Conservation (phyloP, 2,329 filamentous ascomycete genomes). For the Didymella pomorum region DNA sequence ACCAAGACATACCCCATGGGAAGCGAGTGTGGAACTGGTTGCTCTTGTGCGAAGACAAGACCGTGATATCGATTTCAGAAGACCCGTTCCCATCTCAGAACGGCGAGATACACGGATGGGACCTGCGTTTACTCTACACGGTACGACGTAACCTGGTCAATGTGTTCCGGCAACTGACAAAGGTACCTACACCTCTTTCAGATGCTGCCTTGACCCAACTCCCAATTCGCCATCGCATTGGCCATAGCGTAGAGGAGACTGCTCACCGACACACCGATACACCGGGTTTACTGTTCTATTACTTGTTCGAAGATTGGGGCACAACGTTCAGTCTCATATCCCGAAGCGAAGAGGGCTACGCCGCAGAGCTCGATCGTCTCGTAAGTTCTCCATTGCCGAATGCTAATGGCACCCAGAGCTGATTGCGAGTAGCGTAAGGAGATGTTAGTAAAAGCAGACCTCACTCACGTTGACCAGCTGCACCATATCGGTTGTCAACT, state of each 20-base stretch:
- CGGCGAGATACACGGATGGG: slow-evolving; percentile 48
- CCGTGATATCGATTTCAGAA: slow-evolving; percentile 75
- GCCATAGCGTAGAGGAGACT: slow-evolving; percentile 56
- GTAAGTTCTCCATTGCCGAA: slow-evolving; percentile 43
- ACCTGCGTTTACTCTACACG: slow-evolving; percentile 59
- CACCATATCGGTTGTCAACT: slow-evolving; percentile 69
- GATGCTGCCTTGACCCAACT: slow-evolving; percentile 54
- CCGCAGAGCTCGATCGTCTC: slow-evolving; percentile 58
- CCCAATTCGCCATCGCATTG: slow-evolving; percentile 56
- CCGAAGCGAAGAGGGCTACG: slow-evolving; percentile 57
- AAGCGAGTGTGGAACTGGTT: slow-evolving; percentile 75
- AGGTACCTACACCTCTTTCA: slow-evolving; percentile 54
- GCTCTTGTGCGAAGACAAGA: slow-evolving; percentile 73
- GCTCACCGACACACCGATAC: slow-evolving; percentile 61
- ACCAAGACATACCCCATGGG: slow-evolving; percentile 56
- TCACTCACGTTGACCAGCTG: slow-evolving; percentile 60
- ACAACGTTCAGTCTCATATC: slow-evolving; percentile 66
- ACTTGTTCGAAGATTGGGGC: slow-evolving; percentile 72
- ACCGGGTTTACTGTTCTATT: slow-evolving; percentile 70
- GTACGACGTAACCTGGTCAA: slow-evolving; percentile 67
- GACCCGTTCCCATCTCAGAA: slow-evolving; percentile 56
- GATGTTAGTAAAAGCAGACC: slow-evolving; percentile 61
- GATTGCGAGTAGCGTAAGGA: slow-evolving; percentile 54
- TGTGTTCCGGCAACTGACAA: slow-evolving; percentile 69
- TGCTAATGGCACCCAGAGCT: not conserved